Evolutionary conservation across 495 filamentous ascomycete species (phyloP), one percentile per base, ranked within the genome.

Genomic region (Apiosordaria backusii): DNA sequence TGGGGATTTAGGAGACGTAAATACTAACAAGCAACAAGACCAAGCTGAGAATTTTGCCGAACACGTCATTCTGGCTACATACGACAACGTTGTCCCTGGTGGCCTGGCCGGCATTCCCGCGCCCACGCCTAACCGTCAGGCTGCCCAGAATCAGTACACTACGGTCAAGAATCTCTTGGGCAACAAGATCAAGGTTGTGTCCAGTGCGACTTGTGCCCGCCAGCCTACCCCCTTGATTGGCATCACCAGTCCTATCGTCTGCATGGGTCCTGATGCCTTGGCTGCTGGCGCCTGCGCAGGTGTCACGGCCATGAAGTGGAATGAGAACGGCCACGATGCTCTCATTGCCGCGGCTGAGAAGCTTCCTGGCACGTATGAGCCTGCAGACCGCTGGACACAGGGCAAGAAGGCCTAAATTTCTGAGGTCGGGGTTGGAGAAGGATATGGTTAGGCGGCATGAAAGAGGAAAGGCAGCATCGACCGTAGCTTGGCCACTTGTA

Each of bases 21-120:
- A 21, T 16, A 21, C 23, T 59, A 7, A 25, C n/a, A 0, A 18
- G 26, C 23, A 9, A 59, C 23, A 24, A 55, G 57, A 29, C 57
- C 57, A 59, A 59, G 57, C 57, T 5, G 57, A 59, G 23, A 59
- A 59, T 23, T 59, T 59, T 59, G 57, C 57, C 24, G 57, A 59
- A 59, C 23, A 59, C 21, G 23, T 59, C 5, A 59, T 59, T 27
- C 22, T 59, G n/a, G 57, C 57, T 5, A 26, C 57, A 23, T 59
- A 59, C 57, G 57, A 59, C 23, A 59, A 22, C 57, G 22, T 59
- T 16, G 57, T 59, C 6, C 57, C 57, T 4, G 57, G 57, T 18
- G 57, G 57, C 7, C 19, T 59, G 53, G 19, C n/a, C 4, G 57
- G 22, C 57, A 27, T 27, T 18, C 22, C 57, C 4, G 26, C 23